Evolutionary conservation across 306 rosid genomes (phyloP), one percentile per base, ranked within the genome.

Genomic region (Cucurbita maxima): DNA sequence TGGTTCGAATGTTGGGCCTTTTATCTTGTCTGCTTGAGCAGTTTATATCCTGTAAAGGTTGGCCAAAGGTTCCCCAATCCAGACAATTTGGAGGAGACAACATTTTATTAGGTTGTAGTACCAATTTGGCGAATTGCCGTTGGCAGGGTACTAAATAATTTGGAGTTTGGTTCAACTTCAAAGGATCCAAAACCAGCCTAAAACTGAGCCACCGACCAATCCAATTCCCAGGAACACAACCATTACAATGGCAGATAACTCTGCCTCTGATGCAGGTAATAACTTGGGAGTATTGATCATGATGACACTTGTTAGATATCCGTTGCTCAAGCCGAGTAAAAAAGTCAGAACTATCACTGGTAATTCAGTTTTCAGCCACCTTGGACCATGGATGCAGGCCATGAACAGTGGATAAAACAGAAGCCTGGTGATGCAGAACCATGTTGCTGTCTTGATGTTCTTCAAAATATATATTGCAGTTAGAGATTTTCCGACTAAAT

Each of bases 141-240:
- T 40, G 41, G 41, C 38, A 41, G 58, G 64, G 53, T 40, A 56
- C 54, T 73, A 19, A 54, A 55, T 40, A 54, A 44, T 56, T 54
- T 55, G 41, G 76, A 54, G 76, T 69, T 69, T 69, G 53, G 40
- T 54, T 55, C 47, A 57, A 55, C 58, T 48, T 86, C 80, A 91
- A 40, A 90, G 75, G 57, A 86, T 84, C 97, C 97, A 91, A 75
- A 91, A 81, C 99, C 99, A 94, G 62, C 97, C 88, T 38, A 91
- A 81, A 36, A 91, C 86, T 0, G 99, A 94, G 58, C 99, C 97
- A 59, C 89, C 81, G 34, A 82, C 96, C 88, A 94, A 82, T 40
- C 99, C 96, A 4, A 91, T 79, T 38, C 96, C 99, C 5, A 94
- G 85, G 81, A 94, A 89, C 56, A 83, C 85, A 18, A 83, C 77